A percentile compares a stretch with the other conserved stretches of the same genome.
These are phyloP conservation scores for Ophiosphaerella narmari DNA, from an alignment of 2,329 filamentous ascomycete species.

Conservation along the genomic window DNA sequence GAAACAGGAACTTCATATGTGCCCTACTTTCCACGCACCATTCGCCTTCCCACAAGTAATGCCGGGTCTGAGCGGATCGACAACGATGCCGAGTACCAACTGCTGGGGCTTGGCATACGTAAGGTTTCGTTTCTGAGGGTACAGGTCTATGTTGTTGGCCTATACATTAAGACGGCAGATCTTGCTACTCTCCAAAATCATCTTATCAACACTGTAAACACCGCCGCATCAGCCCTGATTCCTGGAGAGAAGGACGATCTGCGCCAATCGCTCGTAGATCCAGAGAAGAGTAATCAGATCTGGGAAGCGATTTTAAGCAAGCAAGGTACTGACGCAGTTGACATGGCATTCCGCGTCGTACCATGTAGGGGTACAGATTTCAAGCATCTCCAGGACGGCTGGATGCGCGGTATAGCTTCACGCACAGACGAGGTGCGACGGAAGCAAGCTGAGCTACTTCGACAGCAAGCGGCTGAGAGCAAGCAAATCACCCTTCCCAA, in stretches of 20 bases:
- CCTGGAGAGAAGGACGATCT: constrained; percentile 78
- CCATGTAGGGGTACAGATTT: constrained; percentile 96
- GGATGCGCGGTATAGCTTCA: constrained; percentile 81
- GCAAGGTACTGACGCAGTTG: constrained; percentile 59
- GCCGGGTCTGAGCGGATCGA: constrained; percentile 24
- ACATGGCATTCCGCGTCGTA: constrained; percentile 80
- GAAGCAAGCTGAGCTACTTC: constrained; percentile 37
- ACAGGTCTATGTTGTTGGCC: constrained; percentile 91
- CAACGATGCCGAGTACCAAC: constrained; percentile 70
- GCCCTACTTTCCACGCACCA: constrained; percentile 74
- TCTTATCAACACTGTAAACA: constrained; percentile 76
- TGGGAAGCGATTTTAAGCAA: constrained; percentile 72
- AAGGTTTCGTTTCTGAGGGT: constrained; percentile 89
- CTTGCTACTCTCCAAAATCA: constrained; percentile 78
- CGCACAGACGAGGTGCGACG: constrained; percentile 62
- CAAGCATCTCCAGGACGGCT: constrained; percentile 86
- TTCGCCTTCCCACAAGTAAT: constrained; percentile 62
- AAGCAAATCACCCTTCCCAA: constrained; percentile 36
- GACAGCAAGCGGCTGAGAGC: constrained; percentile 52
- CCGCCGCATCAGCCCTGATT: constrained; percentile 80
- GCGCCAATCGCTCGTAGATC: constrained; percentile 70
- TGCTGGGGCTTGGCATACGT: constrained; percentile 85
- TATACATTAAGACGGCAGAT: constrained; percentile 86
- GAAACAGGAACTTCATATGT: constrained; percentile 82
- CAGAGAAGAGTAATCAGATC: constrained; percentile 68